Evolutionary conservation across 495 filamentous ascomycete species (phyloP), one percentile per base, ranked within the genome.

Genomic region (Daldinia bambusicola): DNA sequence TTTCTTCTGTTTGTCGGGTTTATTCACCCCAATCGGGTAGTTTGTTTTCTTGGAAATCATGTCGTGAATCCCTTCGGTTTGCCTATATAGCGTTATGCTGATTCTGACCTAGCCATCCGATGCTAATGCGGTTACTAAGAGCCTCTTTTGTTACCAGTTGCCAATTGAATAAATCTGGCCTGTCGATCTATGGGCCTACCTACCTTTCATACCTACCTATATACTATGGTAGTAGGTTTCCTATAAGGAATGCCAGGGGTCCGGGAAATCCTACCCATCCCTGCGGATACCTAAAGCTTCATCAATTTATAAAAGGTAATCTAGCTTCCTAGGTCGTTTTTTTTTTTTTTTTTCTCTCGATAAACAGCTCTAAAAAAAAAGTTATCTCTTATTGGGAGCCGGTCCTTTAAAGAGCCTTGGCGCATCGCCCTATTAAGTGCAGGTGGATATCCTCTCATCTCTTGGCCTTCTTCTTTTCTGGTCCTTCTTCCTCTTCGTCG

Each of bases 401-500:
- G 36, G 12, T 18, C 45, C 34, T 50, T 41, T 32, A 50, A 53
- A 62, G 48, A 45, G 37, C 32, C 52, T 63, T 56, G 52, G 50
- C 40, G 22, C 51, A 50, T 62, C 45, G 45, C 32, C 6, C 31
- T n/a, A 41, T 8, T 16, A 62, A 59, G 41, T 32, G 48, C 12
- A 62, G 53, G 41, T 32, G 48, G 38, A 3, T 55, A 60, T 14
- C 20, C 8, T 51, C 32, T 78, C 67, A 84, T 69, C 82, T 75
- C 74, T 86, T 89, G 0, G 84, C 75, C 71, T 82, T 91, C 81
- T 94, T 94, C 84, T 88, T 91, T 6, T 91, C 85, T 4, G 85
- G 87, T 1, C 82, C 86, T 34, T 93, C 91, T 67, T 97, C 95
- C 18, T 93, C 91, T 67, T 98, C 95, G 20, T 93, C 95, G 75